Evolutionary conservation across 345 rosid genomes (phyloP).

Genomic region (Salix suchowensis): DNA sequence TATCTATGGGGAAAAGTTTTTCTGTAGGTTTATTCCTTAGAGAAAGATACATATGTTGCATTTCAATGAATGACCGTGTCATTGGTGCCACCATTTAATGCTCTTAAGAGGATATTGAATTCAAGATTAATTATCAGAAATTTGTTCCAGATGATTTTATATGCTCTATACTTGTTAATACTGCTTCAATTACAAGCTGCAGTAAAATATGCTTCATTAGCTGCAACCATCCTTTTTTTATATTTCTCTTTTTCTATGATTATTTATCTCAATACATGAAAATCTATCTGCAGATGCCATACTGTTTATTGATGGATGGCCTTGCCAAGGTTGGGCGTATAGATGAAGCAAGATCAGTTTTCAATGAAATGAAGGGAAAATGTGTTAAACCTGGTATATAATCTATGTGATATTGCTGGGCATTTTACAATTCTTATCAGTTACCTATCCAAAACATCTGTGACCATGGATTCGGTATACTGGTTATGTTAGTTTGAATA

Average conservation of each 20-base stretch:
- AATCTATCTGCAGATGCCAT: slow-evolving; percentile 62
- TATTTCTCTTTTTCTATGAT: slow-evolving; percentile 1
- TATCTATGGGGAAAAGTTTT: no score
- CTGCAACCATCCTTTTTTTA: neutral
- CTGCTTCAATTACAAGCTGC: no score
- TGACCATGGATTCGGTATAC: neutral
- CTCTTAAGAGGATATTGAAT: no score
- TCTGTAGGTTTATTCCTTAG: no score
- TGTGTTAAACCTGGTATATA: slow-evolving; percentile 65
- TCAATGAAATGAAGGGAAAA: slow-evolving; percentile 52
- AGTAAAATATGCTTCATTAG: slow-evolving; percentile 1
- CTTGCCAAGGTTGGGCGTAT: slow-evolving; percentile 66
- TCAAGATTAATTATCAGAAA: no score
- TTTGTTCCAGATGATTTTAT: no score
- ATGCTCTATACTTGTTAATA: no score
- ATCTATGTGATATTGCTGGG: slow-evolving; percentile 7
- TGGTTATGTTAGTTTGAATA: slow-evolving; percentile 1
- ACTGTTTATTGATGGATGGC: slow-evolving; percentile 86
- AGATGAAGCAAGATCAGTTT: slow-evolving; percentile 68
- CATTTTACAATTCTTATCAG: neutral
- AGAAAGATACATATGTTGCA: no score
- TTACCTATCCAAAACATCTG: neutral
- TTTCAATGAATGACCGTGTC: no score
- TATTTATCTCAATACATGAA: slow-evolving; percentile 14
- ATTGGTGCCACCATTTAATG: no score